phyloP scores from a whole-genome alignment of 2,329 filamentous ascomycete genomes.

The Tothia fuscella region DNA sequence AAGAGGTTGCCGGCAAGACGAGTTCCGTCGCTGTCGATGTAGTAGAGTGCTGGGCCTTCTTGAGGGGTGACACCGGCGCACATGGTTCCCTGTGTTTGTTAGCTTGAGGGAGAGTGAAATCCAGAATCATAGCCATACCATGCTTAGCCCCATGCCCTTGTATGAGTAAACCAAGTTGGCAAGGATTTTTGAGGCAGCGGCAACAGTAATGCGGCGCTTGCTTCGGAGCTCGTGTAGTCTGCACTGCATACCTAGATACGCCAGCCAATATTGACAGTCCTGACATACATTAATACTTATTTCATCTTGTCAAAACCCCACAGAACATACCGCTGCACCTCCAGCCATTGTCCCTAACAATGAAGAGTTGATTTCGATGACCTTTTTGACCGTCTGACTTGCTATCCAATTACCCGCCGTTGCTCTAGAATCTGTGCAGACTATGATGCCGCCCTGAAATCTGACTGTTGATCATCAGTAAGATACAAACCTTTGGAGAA shows the following conservation, averaged over 20 bases:
- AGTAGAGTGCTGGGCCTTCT: constrained; percentile 95
- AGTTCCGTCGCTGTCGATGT: constrained; percentile 96
- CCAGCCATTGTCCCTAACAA: constrained; percentile 96
- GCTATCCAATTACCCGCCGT: constrained; percentile 99
- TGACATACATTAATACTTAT: constrained; percentile 20
- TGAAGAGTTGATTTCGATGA: constrained; percentile 94
- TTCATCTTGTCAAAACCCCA: constrained; percentile 14
- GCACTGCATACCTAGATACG: constrained; percentile 97
- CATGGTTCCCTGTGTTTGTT: constrained; percentile 62
- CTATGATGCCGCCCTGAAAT: constrained; percentile 96
- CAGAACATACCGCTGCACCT: constrained; percentile 64
- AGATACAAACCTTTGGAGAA: too few relatives aligned
- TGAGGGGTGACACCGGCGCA: constrained; percentile 91
- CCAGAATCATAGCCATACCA: constrained; percentile 44
- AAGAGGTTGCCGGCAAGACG: constrained; percentile 88
- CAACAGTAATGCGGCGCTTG: constrained; percentile 96
- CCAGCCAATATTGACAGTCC: constrained; percentile 99
- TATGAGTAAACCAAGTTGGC: constrained; percentile 97
- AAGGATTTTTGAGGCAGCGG: constrained; percentile 94
- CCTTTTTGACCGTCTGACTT: constrained; percentile 99
- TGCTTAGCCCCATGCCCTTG: constrained; percentile 96
- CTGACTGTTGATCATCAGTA: too few relatives aligned
- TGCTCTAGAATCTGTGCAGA: constrained; percentile 93
- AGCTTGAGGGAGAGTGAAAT: background rate
- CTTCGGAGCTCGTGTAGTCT: constrained; percentile 97